Conservation (phyloP, 2,329 filamentous ascomycete genomes). For the Penicillium concentricum region DNA sequence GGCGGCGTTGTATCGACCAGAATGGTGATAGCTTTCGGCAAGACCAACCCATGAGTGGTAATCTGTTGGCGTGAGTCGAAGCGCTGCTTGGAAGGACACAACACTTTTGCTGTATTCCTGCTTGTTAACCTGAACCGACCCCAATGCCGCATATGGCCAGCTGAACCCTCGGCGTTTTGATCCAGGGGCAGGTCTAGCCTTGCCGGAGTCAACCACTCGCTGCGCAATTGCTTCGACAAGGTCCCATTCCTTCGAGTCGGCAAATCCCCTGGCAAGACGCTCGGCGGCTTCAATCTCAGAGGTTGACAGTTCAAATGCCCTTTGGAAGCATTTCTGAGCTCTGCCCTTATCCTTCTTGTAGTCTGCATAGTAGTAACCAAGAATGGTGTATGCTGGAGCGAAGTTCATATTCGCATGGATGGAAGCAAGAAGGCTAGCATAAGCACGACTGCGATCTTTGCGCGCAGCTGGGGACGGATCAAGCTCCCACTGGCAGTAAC, state of each 20-base stretch:
- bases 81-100: conserved; percentile 84
- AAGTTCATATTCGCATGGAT: conserved; percentile 84
- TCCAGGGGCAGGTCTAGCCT: conserved; percentile 82
- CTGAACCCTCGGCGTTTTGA: conserved; percentile 91
- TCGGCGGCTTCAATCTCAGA: conserved; percentile 86
- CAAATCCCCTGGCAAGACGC: conserved; percentile 79
- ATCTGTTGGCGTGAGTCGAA: conserved; percentile 78
- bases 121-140: conserved; percentile 91
- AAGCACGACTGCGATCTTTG: conserved; percentile 78
- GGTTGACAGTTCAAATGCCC: conserved; percentile 88
- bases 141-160: conserved; percentile 93
- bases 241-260: conserved; percentile 91
- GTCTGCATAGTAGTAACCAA: conserved; percentile 88
- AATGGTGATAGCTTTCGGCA: conserved; percentile 96
- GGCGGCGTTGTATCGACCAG: conserved; percentile 89
- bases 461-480: conserved; percentile 72
- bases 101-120: conserved; percentile 87
- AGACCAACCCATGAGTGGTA: conserved; percentile 96
- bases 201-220: conserved; percentile 90
- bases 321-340: conserved; percentile 90
- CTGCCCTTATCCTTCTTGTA: conserved; percentile 84
- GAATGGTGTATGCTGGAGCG: conserved; percentile 84
- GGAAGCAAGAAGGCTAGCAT: conserved; percentile 76
- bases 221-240: conserved; percentile 90
- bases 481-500: conserved; percentile 81